phyloP scores from a whole-genome alignment of 2,329 filamentous ascomycete species.

The Pezicula neosporulosa region DNA sequence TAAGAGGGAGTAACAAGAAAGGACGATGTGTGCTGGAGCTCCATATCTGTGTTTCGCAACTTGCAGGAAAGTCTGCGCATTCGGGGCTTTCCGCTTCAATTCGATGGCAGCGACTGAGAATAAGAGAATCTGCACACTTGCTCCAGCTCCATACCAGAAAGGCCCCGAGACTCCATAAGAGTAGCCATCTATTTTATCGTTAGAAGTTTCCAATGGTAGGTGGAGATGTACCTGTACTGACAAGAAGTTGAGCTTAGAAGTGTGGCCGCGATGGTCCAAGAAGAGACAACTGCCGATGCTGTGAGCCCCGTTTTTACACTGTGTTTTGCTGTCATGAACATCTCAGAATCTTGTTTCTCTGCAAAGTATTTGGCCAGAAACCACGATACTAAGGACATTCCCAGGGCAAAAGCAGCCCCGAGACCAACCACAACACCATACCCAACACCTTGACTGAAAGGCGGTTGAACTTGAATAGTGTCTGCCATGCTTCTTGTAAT shows the following conservation, averaged over 20 bases:
- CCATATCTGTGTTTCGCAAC: slow-evolving; percentile 78
- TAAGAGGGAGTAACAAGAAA: slow-evolving; percentile 73
- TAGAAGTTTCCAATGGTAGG: slow-evolving; percentile 69
- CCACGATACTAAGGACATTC: slow-evolving; percentile 31
- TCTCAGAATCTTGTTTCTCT: slow-evolving; percentile 33
- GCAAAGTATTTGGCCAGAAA: slow-evolving; percentile 6
- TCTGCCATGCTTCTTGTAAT: background rate
- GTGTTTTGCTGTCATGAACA: slow-evolving; percentile 47
- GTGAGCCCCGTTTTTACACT: slow-evolving; percentile 47
- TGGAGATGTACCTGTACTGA: slow-evolving; percentile 62
- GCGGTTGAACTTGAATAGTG: slow-evolving; percentile 1
- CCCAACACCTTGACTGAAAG: slow-evolving; percentile 32
- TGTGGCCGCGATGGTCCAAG: slow-evolving; percentile 78
- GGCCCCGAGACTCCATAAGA: slow-evolving; percentile 51
- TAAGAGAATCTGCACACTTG: slow-evolving; percentile 52
- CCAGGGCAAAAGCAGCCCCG: slow-evolving; percentile 36
- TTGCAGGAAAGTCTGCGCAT: slow-evolving; percentile 78
- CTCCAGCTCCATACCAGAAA: slow-evolving; percentile 56
- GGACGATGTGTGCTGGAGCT: slow-evolving; percentile 65
- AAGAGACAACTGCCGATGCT: slow-evolving; percentile 50
- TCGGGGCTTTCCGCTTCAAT: slow-evolving; percentile 76
- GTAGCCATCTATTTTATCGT: slow-evolving; percentile 55
- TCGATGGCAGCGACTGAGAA: slow-evolving; percentile 63
- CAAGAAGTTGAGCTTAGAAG: slow-evolving; percentile 47
- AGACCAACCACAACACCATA: slow-evolving; percentile 39